These are phyloP conservation scores for Schizosaccharomyces osmophilus DNA, from an alignment of 805 yeast genomes.

Conservation along the genomic window DNA sequence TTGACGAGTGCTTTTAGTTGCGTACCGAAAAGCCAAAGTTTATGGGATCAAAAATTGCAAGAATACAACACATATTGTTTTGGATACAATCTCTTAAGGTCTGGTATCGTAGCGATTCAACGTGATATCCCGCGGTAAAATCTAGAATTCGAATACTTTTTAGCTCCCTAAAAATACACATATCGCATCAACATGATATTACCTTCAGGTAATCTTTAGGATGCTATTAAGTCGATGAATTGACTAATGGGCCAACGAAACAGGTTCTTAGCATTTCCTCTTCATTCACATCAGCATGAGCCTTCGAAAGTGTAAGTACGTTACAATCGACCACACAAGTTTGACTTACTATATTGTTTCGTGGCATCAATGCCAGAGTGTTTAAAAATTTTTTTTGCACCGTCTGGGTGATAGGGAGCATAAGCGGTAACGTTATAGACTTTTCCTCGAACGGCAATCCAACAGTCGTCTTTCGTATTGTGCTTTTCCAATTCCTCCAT, in stretches of 20 bases:
- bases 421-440: conserved; percentile 42
- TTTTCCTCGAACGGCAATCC: conserved; percentile 48
- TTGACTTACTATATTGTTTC: conserved; percentile 24
- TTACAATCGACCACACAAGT: conserved; percentile 14
- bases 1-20: no score
- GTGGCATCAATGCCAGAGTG: conserved; percentile 68
- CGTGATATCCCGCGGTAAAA: no score
- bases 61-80: no score
- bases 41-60: no score
- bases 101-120: no score
- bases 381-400: conserved; percentile 36
- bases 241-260: not conserved
- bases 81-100: no score
- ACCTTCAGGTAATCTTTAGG: no score
- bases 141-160: no score
- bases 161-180: no score
- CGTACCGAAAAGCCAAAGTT: no score
- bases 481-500: conserved; percentile 23
- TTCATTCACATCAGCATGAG: not conserved
- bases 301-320: not conserved
- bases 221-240: not conserved
- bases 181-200: no score
- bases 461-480: conserved; percentile 34
- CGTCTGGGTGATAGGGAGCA: conserved; percentile 41
- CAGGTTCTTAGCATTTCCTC: not conserved